phyloP scores from a whole-genome alignment of 129 eudicot species.

The Chrysanthemum lavandulifolium region DNA sequence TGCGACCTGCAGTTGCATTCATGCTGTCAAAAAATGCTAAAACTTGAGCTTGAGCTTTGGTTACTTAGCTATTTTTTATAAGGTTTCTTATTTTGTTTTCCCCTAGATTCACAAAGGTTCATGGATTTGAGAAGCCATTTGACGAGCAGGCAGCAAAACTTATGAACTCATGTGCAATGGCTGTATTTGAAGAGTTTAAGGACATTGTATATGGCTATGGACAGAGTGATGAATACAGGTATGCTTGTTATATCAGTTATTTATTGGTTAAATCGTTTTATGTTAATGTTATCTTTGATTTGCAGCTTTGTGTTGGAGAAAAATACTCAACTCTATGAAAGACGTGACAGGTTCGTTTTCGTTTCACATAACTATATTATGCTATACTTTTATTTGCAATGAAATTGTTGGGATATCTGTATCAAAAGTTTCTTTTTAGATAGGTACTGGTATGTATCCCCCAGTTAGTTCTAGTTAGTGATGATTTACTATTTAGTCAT shows the following conservation, averaged over 20 bases:
- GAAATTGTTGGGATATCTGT: too few relatives aligned
- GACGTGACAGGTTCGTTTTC: conserved; percentile 58
- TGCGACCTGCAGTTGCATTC: too few relatives aligned
- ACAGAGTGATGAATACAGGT: conserved; percentile 96
- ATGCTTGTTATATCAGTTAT: neutral
- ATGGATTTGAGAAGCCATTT: conserved; percentile 88
- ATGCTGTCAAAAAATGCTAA: too few relatives aligned
- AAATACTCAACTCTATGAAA: conserved; percentile 60
- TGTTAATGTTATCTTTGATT: neutral
- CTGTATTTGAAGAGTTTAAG: conserved; percentile 61
- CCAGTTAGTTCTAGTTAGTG: too few relatives aligned
- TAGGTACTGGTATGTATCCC: neutral
- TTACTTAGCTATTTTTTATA: conserved; percentile 16
- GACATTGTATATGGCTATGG: conserved; percentile 83
- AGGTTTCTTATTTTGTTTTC: conserved; percentile 54
- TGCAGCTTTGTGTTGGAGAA: conserved; percentile 79
- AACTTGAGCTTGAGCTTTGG: too few relatives aligned
- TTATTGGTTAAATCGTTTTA: neutral
- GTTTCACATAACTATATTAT: too few relatives aligned
- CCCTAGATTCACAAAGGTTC: conserved; percentile 75
- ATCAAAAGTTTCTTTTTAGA: too few relatives aligned
- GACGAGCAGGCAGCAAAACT: conserved; percentile 82
- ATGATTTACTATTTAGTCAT: too few relatives aligned
- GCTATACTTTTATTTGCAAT: too few relatives aligned
- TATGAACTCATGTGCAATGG: conserved; percentile 90